These are phyloP conservation scores for Acer yangbiense DNA, from an alignment of 345 rosid species.

Conservation along the genomic window DNA sequence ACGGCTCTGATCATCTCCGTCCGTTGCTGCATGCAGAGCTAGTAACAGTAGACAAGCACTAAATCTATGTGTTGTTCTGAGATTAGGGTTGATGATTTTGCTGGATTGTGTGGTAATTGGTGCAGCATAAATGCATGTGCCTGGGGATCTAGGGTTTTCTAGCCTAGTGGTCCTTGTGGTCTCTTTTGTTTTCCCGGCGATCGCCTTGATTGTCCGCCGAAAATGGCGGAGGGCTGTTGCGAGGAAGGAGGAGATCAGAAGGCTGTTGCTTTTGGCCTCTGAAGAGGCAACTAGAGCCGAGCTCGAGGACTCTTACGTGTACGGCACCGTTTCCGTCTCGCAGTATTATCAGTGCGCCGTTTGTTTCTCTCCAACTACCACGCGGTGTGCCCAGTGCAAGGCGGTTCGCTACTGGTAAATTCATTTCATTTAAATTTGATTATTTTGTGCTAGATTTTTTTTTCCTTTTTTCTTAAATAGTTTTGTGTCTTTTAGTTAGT, in stretches of 20 bases:
- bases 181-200: constrained; percentile 46
- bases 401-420: constrained; percentile 88
- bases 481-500: not conserved
- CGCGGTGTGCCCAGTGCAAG: constrained; percentile 87
- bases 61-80: constrained; percentile 53
- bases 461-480: not conserved
- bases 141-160: constrained; percentile 86
- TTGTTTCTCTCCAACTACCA: constrained; percentile 74
- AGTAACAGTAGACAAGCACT: constrained; percentile 17
- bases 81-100: constrained; percentile 32
- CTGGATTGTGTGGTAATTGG: constrained; percentile 44
- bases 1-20: constrained; percentile 14
- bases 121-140: constrained; percentile 76
- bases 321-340: constrained; percentile 39
- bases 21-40: constrained; percentile 31
- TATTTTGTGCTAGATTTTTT: constrained; percentile 1
- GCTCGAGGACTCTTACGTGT: constrained; percentile 57
- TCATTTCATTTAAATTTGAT: not conserved
- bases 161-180: constrained; percentile 68
- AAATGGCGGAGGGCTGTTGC: constrained; percentile 68
- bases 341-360: constrained; percentile 63
- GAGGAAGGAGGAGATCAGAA: constrained; percentile 72
- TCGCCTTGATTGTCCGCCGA: constrained; percentile 51
- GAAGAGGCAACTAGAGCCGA: constrained; percentile 91
- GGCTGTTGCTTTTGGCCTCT: constrained; percentile 75